These are phyloP conservation scores for Tuber melanosporum DNA, from an alignment of 495 filamentous ascomycete genomes.

Conservation along the genomic window DNA sequence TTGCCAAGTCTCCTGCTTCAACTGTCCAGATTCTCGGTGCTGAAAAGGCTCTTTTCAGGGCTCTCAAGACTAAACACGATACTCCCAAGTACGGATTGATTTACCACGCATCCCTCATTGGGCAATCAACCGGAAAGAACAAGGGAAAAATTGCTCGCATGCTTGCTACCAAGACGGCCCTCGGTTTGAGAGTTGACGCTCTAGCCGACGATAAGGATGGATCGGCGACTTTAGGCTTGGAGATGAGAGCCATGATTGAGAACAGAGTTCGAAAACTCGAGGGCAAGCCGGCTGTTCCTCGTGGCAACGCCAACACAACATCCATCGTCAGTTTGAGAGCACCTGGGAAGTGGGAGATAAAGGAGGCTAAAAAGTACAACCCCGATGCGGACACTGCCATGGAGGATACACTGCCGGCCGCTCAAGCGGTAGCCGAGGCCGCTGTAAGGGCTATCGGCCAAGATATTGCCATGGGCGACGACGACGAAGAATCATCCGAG, in stretches of 20 bases:
- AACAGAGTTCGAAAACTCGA: constrained; percentile 76
- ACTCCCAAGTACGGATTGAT: constrained; percentile 99
- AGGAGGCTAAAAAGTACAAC: constrained; percentile 95
- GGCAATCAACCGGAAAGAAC: constrained; percentile 92
- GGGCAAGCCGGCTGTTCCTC: constrained; percentile 76
- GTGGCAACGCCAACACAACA: constrained; percentile 64
- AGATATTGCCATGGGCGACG: constrained; percentile 50
- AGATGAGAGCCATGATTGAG: constrained; percentile 72
- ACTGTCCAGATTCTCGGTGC: constrained; percentile 97
- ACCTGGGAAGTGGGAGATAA: constrained; percentile 80
- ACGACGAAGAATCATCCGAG: constrained; percentile 44
- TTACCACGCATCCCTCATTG: constrained; percentile 94
- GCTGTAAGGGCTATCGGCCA: constrained; percentile 51
- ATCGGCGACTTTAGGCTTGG: constrained; percentile 65
- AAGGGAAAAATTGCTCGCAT: constrained; percentile 99
- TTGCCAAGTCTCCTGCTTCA: constrained; percentile 92
- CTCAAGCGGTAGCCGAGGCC: constrained; percentile 41
- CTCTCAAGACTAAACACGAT: constrained; percentile 97
- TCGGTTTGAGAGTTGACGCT: constrained; percentile 88
- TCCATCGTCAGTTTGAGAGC: constrained; percentile 42
- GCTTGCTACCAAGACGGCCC: constrained; percentile 83
- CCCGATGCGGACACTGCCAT: constrained; percentile 80
- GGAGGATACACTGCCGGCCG: constrained; percentile 59
- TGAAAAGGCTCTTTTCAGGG: constrained; percentile 97
- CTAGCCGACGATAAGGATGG: constrained; percentile 88